Evolutionary conservation across 257 asterid species (phyloP).

Genomic region (Ajuga chamaepitys): DNA sequence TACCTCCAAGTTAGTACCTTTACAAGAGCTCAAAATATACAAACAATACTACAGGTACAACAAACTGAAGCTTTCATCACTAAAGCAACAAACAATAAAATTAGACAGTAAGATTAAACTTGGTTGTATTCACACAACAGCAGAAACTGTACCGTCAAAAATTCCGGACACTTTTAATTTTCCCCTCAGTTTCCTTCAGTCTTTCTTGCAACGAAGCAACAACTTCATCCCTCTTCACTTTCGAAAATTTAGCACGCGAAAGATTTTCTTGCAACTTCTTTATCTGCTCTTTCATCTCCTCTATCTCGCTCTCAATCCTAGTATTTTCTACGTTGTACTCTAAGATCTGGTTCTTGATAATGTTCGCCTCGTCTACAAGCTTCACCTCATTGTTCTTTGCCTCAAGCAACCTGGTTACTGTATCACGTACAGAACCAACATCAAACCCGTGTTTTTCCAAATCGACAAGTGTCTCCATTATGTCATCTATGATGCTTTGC

Average conservation of each 20-base stretch:
- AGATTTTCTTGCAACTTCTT: slow-evolving; percentile 37
- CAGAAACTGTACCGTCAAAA: slow-evolving; percentile 25
- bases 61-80: background rate
- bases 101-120: no score
- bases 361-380: slow-evolving; percentile 19
- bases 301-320: slow-evolving; percentile 31
- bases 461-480: slow-evolving; percentile 44
- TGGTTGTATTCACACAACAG: background rate
- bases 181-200: slow-evolving; percentile 21
- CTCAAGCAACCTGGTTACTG: slow-evolving; percentile 22
- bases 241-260: slow-evolving; percentile 12
- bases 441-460: slow-evolving; percentile 67
- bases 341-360: slow-evolving; percentile 21
- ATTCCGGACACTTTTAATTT: slow-evolving; percentile 12
- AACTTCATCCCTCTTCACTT: slow-evolving; percentile 29
- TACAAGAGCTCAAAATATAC: slow-evolving; percentile 8
- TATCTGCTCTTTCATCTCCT: slow-evolving; percentile 32
- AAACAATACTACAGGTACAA: background rate
- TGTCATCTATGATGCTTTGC: slow-evolving; percentile 33
- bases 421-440: slow-evolving; percentile 29
- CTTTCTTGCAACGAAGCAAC: slow-evolving; percentile 28
- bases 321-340: slow-evolving; percentile 19
- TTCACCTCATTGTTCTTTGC: slow-evolving; percentile 30
- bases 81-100: no score
- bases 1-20: background rate